These are phyloP conservation scores for Canariomyces notabilis DNA, from an alignment of 2,329 filamentous ascomycete species.

Conservation along the genomic window DNA sequence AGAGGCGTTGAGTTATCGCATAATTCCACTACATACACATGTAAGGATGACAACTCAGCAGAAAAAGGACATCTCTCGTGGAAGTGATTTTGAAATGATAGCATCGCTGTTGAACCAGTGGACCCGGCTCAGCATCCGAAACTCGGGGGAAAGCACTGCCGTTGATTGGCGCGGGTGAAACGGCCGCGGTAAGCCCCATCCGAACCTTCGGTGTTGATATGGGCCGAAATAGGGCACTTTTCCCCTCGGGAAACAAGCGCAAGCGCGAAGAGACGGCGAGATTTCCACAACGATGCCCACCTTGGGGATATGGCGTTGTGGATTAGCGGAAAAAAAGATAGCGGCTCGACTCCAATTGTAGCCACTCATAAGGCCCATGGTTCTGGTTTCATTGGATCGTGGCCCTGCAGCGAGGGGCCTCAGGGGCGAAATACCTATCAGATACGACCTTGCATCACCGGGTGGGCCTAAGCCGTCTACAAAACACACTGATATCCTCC, in stretches of 20 bases:
- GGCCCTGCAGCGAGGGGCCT: conserved; percentile 10
- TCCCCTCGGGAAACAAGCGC: neutral
- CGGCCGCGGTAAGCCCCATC: conserved; percentile 2
- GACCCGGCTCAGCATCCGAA: neutral
- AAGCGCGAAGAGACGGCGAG: neutral
- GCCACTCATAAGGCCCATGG: conserved; percentile 3
- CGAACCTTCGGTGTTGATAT: conserved; percentile 15
- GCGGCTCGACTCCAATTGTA: neutral
- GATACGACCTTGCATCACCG: neutral
- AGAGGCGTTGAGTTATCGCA: too few species aligned
- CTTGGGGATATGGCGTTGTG: neutral
- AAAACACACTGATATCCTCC: neutral
- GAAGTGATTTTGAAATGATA: too few species aligned
- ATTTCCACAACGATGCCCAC: neutral
- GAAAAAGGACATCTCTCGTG: too few species aligned
- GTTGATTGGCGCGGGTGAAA: conserved; percentile 14
- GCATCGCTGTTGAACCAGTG: too few species aligned
- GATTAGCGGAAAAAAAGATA: neutral
- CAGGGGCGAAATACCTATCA: conserved; percentile 5
- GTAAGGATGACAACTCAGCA: too few species aligned
- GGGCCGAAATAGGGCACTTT: conserved; percentile 11
- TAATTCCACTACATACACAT: too few species aligned
- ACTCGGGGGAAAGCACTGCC: neutral
- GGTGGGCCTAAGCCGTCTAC: conserved; percentile 1
- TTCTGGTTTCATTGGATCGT: conserved; percentile 5